These are phyloP conservation scores for Euryodendron excelsum DNA, from an alignment of 148 eudicot species.

Conservation along the genomic window DNA sequence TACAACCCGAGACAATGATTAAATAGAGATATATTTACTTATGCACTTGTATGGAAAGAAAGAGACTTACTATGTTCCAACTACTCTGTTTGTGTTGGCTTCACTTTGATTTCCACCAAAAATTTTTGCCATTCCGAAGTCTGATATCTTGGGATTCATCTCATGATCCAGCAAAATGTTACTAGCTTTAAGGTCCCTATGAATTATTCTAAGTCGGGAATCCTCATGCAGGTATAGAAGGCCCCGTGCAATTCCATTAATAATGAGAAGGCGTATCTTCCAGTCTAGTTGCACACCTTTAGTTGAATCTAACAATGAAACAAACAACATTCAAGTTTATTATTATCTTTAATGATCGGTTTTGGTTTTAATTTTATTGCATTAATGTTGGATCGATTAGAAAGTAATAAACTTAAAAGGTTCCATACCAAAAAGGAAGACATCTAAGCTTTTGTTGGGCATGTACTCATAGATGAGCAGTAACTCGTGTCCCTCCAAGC, in stretches of 20 bases:
- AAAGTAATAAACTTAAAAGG: not conserved
- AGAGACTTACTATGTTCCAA: slow-evolving; percentile 8
- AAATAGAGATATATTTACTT: too few species aligned
- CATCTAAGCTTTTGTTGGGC: slow-evolving; percentile 38
- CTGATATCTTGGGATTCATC: not conserved
- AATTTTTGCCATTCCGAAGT: slow-evolving; percentile 6
- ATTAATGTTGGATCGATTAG: too few species aligned
- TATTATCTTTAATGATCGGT: not conserved
- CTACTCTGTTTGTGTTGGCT: not conserved
- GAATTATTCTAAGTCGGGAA: slow-evolving; percentile 14
- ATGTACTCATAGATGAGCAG: slow-evolving; percentile 37
- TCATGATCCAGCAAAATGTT: too few species aligned
- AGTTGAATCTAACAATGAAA: slow-evolving; percentile 14
- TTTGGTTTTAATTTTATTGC: not conserved
- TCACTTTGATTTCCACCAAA: slow-evolving; percentile 10
- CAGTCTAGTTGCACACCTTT: slow-evolving; percentile 10
- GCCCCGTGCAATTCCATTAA: not conserved
- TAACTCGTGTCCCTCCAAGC: slow-evolving; percentile 21
- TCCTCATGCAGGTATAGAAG: slow-evolving; percentile 8
- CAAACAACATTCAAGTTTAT: not conserved
- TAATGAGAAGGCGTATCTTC: slow-evolving; percentile 6
- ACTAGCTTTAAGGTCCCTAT: not conserved
- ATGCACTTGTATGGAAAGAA: not conserved
- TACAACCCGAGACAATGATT: not conserved
- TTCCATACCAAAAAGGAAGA: not conserved